These are phyloP conservation scores for Rhizopus sp. DNA, from an alignment of 371 early-diverging fungal species.

Conservation along the genomic window DNA sequence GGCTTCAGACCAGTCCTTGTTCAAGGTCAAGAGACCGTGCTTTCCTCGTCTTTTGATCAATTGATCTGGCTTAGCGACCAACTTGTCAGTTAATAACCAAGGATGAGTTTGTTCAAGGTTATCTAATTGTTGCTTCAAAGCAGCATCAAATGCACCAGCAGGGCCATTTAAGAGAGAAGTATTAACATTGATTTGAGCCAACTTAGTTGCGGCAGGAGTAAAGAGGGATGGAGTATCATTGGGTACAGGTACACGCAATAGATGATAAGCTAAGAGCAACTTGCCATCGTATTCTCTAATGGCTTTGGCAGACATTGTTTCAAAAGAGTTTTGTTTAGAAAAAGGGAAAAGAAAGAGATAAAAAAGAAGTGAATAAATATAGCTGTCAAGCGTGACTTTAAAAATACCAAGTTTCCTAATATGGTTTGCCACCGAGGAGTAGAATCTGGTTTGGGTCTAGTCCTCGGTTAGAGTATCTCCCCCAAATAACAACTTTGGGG, in stretches of 20 bases:
- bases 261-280: conserved; percentile 87
- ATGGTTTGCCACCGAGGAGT: conserved; percentile 29
- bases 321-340: background rate
- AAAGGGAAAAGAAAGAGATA: conserved; percentile 6
- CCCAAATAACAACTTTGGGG: conserved; percentile 17
- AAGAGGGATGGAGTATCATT: conserved; percentile 52
- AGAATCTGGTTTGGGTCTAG: conserved; percentile 30
- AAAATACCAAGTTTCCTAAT: conserved; percentile 15
- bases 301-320: conserved; percentile 92
- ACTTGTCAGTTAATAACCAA: conserved; percentile 80
- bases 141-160: conserved; percentile 47
- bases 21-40: conserved; percentile 89
- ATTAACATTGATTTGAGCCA: conserved; percentile 81
- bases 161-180: conserved; percentile 54
- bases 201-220: conserved; percentile 72
- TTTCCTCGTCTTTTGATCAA: conserved; percentile 97
- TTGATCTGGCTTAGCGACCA: conserved; percentile 97
- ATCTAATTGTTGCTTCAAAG: conserved; percentile 68
- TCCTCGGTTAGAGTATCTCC: conserved; percentile 12
- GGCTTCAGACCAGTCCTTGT: conserved; percentile 85
- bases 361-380: conserved; percentile 4
- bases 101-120: conserved; percentile 77
- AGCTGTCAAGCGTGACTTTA: conserved; percentile 6
- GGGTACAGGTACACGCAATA: conserved; percentile 69
- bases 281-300: conserved; percentile 98